Evolutionary conservation across 768 basidiomycete species (phyloP), one percentile per base, ranked within the genome.

Genomic region (Artomyces pyxidatus): DNA sequence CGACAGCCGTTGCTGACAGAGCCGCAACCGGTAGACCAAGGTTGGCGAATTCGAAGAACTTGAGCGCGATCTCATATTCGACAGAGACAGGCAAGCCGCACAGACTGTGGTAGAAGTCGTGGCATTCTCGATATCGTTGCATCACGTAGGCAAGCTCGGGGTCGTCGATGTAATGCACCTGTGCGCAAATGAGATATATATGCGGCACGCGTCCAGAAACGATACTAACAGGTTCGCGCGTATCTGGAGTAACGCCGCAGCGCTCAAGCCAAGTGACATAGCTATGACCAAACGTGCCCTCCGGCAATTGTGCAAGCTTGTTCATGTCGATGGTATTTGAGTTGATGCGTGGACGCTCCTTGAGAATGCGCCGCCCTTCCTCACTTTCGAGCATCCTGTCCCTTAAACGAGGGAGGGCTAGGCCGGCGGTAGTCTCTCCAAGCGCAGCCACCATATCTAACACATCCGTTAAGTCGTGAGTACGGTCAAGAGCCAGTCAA

Each of bases 101-200:
- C 52, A 98, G 76, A 59, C 88, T 89, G 62, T 99, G 96, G 62
- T 97, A 96, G 57, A 98, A 85, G 68, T 99, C 95, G 67, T 99
- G 96, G 55, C 88, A 95, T 69, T 99, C 94, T 22, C 95, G 85
- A 65, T 98, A 99, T 44, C 95, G 85, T 57, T 94, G 90, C 87
- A 99, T 91, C 48, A 98, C 88, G 65, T 96, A 98, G 22, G 96
- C 96, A 10, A 96, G 78, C 60, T 96, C 94, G 2, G 93, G 92
- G 60, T 97, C 91, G 61, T 87, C 80, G 49, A 98, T 85, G 61
- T 97, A 98, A 56, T 85, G 88, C 6, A 96, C 94, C 94, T 97
- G 59, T 9, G 49, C 7, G 27, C 8, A 19, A n/a, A n/a, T n/a
- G n/a, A n/a, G n/a, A n/a, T n/a, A n/a, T n/a, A n/a, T n/a, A n/a